Evolutionary conservation across 345 rosid genomes (phyloP).

Genomic region (Viola odorata): DNA sequence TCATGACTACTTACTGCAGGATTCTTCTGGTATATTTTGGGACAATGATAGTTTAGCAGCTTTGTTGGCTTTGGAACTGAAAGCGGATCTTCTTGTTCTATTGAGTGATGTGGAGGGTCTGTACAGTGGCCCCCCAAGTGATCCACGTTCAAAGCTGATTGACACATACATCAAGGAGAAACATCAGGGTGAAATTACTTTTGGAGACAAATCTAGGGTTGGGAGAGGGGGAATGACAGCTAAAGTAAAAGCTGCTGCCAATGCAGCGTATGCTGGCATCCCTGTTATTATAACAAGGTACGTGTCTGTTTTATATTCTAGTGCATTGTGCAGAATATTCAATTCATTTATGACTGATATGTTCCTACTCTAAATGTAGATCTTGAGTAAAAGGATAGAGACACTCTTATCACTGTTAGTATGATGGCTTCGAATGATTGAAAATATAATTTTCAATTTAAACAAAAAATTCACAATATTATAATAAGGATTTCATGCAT

Average conservation of each 20-base stretch:
- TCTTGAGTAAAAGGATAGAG: too few relatives aligned
- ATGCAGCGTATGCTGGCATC: slow-evolving; percentile 82
- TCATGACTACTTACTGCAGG: slow-evolving; percentile 43
- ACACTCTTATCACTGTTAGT: neutral
- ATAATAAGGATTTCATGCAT: neutral
- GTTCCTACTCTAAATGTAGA: too few relatives aligned
- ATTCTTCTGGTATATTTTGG: slow-evolving; percentile 98
- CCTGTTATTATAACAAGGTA: slow-evolving; percentile 98
- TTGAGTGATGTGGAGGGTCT: slow-evolving; percentile 98
- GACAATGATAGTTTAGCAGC: slow-evolving; percentile 99
- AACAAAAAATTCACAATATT: neutral
- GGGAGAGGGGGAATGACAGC: slow-evolving; percentile 99
- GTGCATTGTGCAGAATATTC: neutral
- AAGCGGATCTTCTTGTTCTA: slow-evolving; percentile 91
- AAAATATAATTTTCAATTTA: neutral
- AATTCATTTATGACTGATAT: neutral
- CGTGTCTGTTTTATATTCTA: slow-evolving; percentile 1
- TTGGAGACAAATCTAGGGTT: slow-evolving; percentile 95
- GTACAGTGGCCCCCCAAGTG: slow-evolving; percentile 93
- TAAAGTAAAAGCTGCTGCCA: slow-evolving; percentile 93
- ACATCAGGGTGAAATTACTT: slow-evolving; percentile 83
- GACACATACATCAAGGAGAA: slow-evolving; percentile 72
- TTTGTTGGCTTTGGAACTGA: slow-evolving; percentile 78
- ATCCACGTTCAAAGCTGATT: slow-evolving; percentile 82
- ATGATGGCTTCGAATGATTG: neutral